These are phyloP conservation scores for Penicillium sp. DNA, from an alignment of 2,329 filamentous ascomycete species.

Conservation along the genomic window DNA sequence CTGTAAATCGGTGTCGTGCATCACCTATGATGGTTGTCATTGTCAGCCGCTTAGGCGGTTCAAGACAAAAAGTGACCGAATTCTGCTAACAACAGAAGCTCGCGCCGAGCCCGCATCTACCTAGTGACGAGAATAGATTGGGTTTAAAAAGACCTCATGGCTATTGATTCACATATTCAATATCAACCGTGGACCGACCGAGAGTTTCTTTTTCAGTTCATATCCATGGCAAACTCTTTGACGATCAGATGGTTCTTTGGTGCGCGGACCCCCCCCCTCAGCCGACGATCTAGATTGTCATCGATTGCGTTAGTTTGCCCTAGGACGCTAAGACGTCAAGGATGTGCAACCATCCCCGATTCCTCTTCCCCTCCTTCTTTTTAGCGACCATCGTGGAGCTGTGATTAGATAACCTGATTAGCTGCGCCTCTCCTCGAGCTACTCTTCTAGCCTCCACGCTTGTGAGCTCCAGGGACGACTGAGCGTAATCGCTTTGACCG, in stretches of 20 bases:
- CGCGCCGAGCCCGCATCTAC: neutral
- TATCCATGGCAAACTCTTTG: neutral
- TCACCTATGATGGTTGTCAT: neutral
- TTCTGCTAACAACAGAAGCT: neutral
- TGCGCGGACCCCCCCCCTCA: neutral
- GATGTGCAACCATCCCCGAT: conserved; percentile 12
- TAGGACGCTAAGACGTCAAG: neutral
- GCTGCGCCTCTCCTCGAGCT: neutral
- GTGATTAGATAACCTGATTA: conserved; percentile 11
- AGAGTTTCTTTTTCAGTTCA: neutral
- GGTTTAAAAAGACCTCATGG: too few species aligned
- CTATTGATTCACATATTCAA: too few species aligned
- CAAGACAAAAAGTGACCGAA: neutral
- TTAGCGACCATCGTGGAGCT: conserved; percentile 8
- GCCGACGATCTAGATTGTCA: conserved; percentile 5
- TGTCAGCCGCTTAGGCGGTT: neutral
- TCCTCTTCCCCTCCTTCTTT: conserved; percentile 2
- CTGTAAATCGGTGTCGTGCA: neutral
- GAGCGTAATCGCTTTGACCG: neutral
- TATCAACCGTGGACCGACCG: neutral
- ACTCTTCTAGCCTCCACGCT: conserved; percentile 4
- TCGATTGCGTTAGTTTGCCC: conserved; percentile 4
- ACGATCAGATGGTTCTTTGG: neutral
- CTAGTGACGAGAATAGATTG: neutral
- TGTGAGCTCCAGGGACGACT: neutral